Conservation (phyloP, 2,329 filamentous ascomycete genomes). For the Neurospora crassa region DNA sequence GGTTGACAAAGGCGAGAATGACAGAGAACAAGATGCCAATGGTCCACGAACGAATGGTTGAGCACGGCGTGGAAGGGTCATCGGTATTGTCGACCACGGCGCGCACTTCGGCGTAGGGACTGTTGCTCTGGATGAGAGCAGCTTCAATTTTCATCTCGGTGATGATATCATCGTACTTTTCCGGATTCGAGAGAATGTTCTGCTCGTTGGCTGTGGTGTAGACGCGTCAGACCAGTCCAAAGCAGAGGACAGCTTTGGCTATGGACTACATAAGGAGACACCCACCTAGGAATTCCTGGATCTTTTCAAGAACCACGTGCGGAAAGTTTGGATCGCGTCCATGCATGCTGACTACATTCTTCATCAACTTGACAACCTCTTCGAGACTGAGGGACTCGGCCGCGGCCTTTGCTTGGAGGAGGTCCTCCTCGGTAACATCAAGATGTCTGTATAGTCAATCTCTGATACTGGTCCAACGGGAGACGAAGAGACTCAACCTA, state of each 20-base stretch:
- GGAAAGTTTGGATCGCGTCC: conserved; percentile 10
- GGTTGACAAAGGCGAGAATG: conserved; percentile 42
- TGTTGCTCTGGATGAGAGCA: conserved; percentile 44
- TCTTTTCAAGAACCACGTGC: conserved; percentile 1
- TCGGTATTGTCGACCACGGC: conserved; percentile 48
- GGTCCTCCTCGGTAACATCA: conserved; percentile 6
- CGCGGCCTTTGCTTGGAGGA: conserved; percentile 7
- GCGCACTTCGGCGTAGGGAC: conserved; percentile 47
- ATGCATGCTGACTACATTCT: conserved; percentile 4
- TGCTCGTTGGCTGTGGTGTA: conserved; percentile 28
- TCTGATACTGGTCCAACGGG: background rate
- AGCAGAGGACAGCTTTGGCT: conserved; percentile 17
- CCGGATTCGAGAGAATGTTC: conserved; percentile 30
- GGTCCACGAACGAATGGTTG: conserved; percentile 45
- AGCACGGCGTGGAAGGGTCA: conserved; percentile 36
- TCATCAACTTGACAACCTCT: conserved; percentile 1
- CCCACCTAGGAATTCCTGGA: conserved; percentile 6
- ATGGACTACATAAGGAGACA: background rate
- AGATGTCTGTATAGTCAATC: conserved; percentile 4
- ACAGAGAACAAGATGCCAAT: conserved; percentile 43
- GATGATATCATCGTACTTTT: conserved; percentile 38
- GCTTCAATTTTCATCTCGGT: conserved; percentile 46
- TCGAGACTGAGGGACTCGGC: conserved; percentile 6
- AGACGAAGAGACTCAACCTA: background rate
- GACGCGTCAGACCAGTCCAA: conserved; percentile 4